Evolutionary conservation across 306 rosid genomes (phyloP).

Genomic region (Inga oerstediana): DNA sequence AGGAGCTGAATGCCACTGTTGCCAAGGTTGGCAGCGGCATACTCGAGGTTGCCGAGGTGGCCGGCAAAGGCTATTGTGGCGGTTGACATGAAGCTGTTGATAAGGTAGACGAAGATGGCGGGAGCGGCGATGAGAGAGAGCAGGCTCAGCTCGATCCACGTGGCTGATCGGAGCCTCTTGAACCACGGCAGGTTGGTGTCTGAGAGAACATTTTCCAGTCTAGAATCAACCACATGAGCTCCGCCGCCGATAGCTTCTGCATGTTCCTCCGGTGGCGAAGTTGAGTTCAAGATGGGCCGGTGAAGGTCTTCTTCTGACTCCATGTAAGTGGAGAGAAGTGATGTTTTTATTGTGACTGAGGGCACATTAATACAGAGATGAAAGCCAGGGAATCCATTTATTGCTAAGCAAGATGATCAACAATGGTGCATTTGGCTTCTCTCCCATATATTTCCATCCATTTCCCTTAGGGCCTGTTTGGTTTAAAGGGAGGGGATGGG

Average conservation of each 20-base stretch:
- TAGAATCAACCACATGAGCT: constrained; percentile 19
- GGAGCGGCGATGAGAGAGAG: constrained; percentile 68
- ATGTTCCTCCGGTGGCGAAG: background rate
- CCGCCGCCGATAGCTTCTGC: background rate
- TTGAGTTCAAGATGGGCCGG: constrained; percentile 28
- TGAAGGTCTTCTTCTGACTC: constrained; percentile 29
- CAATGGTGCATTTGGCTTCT: too few relatives aligned
- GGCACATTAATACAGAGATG: background rate
- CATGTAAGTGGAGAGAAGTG: constrained; percentile 17
- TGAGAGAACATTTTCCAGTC: constrained; percentile 58
- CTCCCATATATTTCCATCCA: too few relatives aligned
- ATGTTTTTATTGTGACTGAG: background rate
- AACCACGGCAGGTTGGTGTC: constrained; percentile 34
- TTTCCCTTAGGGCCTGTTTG: too few relatives aligned
- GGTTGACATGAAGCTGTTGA: constrained; percentile 68
- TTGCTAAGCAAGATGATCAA: too few relatives aligned
- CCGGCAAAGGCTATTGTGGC: constrained; percentile 68
- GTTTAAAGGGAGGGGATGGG: too few relatives aligned
- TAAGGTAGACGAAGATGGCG: constrained; percentile 62
- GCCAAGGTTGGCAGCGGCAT: constrained; percentile 83
- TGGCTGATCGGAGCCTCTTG: constrained; percentile 45
- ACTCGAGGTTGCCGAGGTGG: constrained; percentile 78
- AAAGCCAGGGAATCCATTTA: too few relatives aligned
- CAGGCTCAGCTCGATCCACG: constrained; percentile 66
- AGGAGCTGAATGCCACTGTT: constrained; percentile 74